Conservation (phyloP, 257 asterid species). For the Plantago elongata region DNA sequence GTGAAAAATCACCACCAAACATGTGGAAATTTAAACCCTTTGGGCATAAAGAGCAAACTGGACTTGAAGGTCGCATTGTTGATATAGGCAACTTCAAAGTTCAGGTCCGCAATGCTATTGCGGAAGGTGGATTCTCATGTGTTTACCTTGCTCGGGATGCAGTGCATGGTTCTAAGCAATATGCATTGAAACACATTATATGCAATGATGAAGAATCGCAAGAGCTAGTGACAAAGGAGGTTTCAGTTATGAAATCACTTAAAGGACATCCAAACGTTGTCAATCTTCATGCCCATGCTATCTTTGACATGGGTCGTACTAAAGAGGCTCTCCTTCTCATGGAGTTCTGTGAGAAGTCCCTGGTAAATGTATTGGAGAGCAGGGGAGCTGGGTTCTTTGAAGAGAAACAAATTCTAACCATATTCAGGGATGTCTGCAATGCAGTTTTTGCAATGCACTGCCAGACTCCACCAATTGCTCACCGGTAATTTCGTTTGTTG, state of each 20-base stretch:
- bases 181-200: constrained; percentile 86
- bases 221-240: constrained; percentile 72
- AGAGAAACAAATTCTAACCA: constrained; percentile 77
- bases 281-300: constrained; percentile 58
- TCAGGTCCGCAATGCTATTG: constrained; percentile 75
- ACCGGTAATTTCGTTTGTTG: constrained; percentile 50
- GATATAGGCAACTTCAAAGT: constrained; percentile 82
- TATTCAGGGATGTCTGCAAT: constrained; percentile 79
- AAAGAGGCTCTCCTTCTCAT: constrained; percentile 89
- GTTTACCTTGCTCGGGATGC: constrained; percentile 86
- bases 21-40: constrained; percentile 98
- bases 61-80: constrained; percentile 89
- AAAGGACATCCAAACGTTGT: constrained; percentile 93
- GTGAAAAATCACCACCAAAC: constrained; percentile 27
- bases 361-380: constrained; percentile 79
- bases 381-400: constrained; percentile 92
- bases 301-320: constrained; percentile 92
- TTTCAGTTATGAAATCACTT: constrained; percentile 80
- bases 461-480: constrained; percentile 87
- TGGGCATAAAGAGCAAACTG: constrained; percentile 74
- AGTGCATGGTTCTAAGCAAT: constrained; percentile 79
- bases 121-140: constrained; percentile 97
- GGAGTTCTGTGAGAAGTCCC: constrained; percentile 91
- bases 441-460: constrained; percentile 97
- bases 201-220: constrained; percentile 84